phyloP scores from a whole-genome alignment of 768 basidiomycete species.

The Lactarius psammicola region DNA sequence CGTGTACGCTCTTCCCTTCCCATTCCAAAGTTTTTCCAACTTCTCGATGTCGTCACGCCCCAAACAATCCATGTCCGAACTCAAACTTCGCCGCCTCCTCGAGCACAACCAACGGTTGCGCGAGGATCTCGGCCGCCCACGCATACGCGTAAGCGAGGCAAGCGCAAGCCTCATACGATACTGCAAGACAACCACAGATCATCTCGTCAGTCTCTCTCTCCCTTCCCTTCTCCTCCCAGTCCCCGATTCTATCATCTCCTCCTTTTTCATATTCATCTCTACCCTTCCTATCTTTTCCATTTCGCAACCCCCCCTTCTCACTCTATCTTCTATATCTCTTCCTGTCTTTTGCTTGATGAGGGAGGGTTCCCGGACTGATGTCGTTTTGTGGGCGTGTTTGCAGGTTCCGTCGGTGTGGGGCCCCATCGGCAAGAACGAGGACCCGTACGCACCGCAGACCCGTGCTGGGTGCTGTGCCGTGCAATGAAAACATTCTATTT shows the following conservation, averaged over 20 bases:
- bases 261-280: background rate
- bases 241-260: background rate
- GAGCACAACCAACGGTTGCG: constrained; percentile 73
- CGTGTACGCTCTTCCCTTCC: background rate
- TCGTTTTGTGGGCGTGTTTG: constrained; percentile 6
- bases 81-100: constrained; percentile 72
- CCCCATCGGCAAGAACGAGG: constrained; percentile 84
- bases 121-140: constrained; percentile 70
- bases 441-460: constrained; percentile 77
- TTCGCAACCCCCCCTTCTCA: background rate
- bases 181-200: constrained; percentile 72
- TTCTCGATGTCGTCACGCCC: constrained; percentile 54
- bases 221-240: background rate
- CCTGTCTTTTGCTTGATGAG: background rate
- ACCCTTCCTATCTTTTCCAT: background rate
- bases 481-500: constrained; percentile 16
- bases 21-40: too few relatives aligned
- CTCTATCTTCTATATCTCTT: background rate
- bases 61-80: constrained; percentile 77
- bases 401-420: constrained; percentile 98
- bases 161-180: constrained; percentile 67
- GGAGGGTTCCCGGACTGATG: constrained; percentile 24
- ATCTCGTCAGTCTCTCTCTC: constrained; percentile 47
- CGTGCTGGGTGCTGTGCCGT: constrained; percentile 24
- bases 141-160: constrained; percentile 73